A percentile compares a stretch with the other conserved stretches of the same genome.
These are phyloP conservation scores for Hypholoma sublateritium DNA, from an alignment of 768 basidiomycete species.

Conservation along the genomic window DNA sequence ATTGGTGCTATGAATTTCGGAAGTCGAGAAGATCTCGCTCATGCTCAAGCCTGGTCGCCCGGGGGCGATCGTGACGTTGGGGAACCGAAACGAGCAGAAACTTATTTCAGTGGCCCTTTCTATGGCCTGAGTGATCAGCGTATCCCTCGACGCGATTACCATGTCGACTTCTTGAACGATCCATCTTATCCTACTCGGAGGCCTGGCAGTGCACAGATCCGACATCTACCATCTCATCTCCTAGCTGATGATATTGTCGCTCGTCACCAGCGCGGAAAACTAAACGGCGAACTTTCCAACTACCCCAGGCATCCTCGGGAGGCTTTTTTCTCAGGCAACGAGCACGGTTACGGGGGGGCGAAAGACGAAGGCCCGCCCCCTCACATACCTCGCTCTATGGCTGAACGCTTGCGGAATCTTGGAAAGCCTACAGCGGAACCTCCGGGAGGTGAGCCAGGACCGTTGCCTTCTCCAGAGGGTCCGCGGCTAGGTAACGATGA, in stretches of 20 bases:
- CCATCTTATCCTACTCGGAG: slow-evolving; percentile 6
- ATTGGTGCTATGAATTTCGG: slow-evolving; percentile 20
- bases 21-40: slow-evolving; percentile 24
- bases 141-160: slow-evolving; percentile 20
- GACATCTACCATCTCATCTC: slow-evolving; percentile 31
- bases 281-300: background rate
- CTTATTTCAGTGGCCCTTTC: slow-evolving; percentile 20
- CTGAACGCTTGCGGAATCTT: slow-evolving; percentile 20
- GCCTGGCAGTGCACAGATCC: slow-evolving; percentile 11
- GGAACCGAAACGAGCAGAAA: slow-evolving; percentile 35
- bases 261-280: background rate
- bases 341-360: background rate
- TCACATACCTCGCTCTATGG: slow-evolving; percentile 13
- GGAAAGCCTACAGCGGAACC: slow-evolving; percentile 15
- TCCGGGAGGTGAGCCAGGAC: slow-evolving; percentile 14
- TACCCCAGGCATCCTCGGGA: background rate
- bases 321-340: background rate
- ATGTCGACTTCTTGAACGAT: slow-evolving; percentile 22
- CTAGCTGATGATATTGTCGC: slow-evolving; percentile 20
- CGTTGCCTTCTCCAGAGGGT: slow-evolving; percentile 30
- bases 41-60: slow-evolving; percentile 33
- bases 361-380: too few relatives aligned
- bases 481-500: slow-evolving; percentile 7
- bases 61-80: slow-evolving; percentile 42
- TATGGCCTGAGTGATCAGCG: slow-evolving; percentile 20